A percentile compares a stretch with the other conserved stretches of the same genome.
phyloP scores from a whole-genome alignment of 1,284 basidiomycete genomes.

The Ustilago shanxiensis region DNA sequence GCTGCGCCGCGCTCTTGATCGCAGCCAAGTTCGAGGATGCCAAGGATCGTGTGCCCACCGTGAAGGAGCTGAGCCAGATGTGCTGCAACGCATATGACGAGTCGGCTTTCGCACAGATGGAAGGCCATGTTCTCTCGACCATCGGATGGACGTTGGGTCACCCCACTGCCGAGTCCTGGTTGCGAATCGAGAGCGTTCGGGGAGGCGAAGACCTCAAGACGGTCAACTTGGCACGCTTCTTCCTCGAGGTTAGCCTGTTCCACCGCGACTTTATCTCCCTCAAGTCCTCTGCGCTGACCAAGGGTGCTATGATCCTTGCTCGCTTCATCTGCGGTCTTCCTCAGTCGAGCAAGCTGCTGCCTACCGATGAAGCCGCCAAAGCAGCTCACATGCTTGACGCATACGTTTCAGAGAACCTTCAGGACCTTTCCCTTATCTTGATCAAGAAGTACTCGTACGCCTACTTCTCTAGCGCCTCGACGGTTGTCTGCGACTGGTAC shows the following conservation, averaged over 20 bases:
- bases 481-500: slow-evolving; percentile 91
- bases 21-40: slow-evolving; percentile 99
- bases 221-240: slow-evolving; percentile 92
- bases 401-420: slow-evolving; percentile 84
- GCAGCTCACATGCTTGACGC: slow-evolving; percentile 84
- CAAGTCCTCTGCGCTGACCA: slow-evolving; percentile 86
- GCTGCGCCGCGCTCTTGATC: slow-evolving; percentile 97
- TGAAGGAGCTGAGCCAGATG: slow-evolving; percentile 91
- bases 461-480: slow-evolving; percentile 94
- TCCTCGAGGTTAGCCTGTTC: slow-evolving; percentile 98
- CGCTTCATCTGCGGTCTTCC: slow-evolving; percentile 77
- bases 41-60: slow-evolving; percentile 96
- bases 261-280: slow-evolving; percentile 93
- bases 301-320: slow-evolving; percentile 87
- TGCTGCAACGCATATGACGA: slow-evolving; percentile 96
- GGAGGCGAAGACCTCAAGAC: slow-evolving; percentile 82
- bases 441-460: slow-evolving; percentile 97
- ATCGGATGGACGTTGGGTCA: slow-evolving; percentile 98
- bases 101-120: slow-evolving; percentile 81
- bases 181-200: slow-evolving; percentile 75
- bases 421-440: slow-evolving; percentile 89
- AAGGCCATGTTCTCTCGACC: slow-evolving; percentile 94
- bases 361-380: slow-evolving; percentile 42
- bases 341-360: slow-evolving; percentile 34
- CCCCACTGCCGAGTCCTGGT: slow-evolving; percentile 97